These are phyloP conservation scores for Pythium folliculosum DNA, from an alignment of 352 stramenopile species.

Conservation along the genomic window DNA sequence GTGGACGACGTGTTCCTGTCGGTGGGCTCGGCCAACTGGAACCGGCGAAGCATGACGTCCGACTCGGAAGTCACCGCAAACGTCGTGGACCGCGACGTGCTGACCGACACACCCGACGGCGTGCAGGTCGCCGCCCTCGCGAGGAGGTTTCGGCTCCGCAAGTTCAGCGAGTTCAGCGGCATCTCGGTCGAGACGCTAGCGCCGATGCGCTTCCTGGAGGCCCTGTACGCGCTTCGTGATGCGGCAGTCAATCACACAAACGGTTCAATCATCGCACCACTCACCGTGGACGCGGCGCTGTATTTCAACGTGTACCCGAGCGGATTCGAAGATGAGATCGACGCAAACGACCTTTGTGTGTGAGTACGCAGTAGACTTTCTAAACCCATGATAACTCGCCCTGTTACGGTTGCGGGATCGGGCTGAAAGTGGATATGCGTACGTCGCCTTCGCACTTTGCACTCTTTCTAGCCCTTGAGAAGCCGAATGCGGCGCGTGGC, in stretches of 20 bases:
- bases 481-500: background rate
- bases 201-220: slow-evolving; percentile 30
- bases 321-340: slow-evolving; percentile 35
- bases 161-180: slow-evolving; percentile 29
- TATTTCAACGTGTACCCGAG: slow-evolving; percentile 42
- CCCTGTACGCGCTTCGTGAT: slow-evolving; percentile 19
- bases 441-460: too few species aligned
- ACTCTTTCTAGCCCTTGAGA: background rate
- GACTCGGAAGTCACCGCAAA: slow-evolving; percentile 31
- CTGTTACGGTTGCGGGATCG: too few species aligned
- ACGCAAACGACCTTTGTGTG: slow-evolving; percentile 26
- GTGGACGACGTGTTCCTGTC: slow-evolving; percentile 36
- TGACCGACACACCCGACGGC: slow-evolving; percentile 8
- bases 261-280: slow-evolving; percentile 16
- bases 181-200: slow-evolving; percentile 15
- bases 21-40: slow-evolving; percentile 36
- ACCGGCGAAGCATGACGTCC: slow-evolving; percentile 36
- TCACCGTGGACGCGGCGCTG: slow-evolving; percentile 20
- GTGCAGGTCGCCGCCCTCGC: slow-evolving; percentile 18
- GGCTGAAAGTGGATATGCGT: too few species aligned
- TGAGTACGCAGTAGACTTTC: background rate
- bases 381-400: too few species aligned
- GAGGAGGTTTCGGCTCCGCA: slow-evolving; percentile 19
- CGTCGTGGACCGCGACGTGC: slow-evolving; percentile 5
- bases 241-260: slow-evolving; percentile 10